A percentile compares a stretch with the other conserved stretches of the same genome.
phyloP scores from a whole-genome alignment of 2,329 filamentous ascomycete species.

The Rhynchosporium agropyri region DNA sequence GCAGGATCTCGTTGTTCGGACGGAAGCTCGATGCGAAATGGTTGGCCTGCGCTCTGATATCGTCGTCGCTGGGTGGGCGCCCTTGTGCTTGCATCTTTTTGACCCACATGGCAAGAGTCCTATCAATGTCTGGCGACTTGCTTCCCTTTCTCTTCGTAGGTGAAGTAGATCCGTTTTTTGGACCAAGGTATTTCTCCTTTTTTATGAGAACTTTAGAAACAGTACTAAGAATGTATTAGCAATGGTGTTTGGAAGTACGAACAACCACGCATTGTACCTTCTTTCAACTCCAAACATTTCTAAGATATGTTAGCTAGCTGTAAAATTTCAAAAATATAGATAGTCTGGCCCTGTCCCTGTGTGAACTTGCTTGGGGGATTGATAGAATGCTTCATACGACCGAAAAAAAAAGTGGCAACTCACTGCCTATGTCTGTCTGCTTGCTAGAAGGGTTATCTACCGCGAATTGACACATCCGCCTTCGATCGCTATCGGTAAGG shows the following conservation, averaged over 20 bases:
- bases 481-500: constrained; percentile 85
- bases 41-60: constrained; percentile 80
- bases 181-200: constrained; percentile 90
- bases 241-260: constrained; percentile 23
- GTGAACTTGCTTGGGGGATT: neutral
- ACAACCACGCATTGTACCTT: constrained; percentile 65
- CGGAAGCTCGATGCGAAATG: constrained; percentile 78
- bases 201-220: constrained; percentile 97
- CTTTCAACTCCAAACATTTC: constrained; percentile 93
- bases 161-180: constrained; percentile 76
- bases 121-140: constrained; percentile 88
- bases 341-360: neutral
- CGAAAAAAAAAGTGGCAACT: constrained; percentile 37
- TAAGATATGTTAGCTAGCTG: constrained; percentile 47
- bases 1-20: constrained; percentile 65
- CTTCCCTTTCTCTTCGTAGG: constrained; percentile 79
- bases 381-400: neutral
- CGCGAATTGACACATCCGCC: constrained; percentile 91
- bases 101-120: constrained; percentile 85
- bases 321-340: neutral
- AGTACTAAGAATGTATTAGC: constrained; percentile 62
- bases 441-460: constrained; percentile 88
- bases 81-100: constrained; percentile 79
- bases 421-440: constrained; percentile 93
- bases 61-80: constrained; percentile 72